Conservation (phyloP, 83 land plant genomes). For the Picea abies region DNA sequence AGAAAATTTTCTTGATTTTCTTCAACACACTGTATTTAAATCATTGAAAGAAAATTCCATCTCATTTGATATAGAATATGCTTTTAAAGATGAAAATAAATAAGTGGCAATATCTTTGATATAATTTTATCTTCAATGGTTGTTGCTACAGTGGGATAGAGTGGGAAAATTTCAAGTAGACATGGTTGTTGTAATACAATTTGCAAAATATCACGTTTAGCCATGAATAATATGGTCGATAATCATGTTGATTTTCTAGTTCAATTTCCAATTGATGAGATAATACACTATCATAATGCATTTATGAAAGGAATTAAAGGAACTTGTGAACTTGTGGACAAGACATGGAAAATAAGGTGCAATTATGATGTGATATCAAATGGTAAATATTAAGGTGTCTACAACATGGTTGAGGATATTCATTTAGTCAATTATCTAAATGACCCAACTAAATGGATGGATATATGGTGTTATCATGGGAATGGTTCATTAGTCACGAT, state of each 20-base stretch:
- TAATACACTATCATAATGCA: constrained; percentile 90
- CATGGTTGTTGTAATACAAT: constrained; percentile 21
- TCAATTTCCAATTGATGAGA: constrained; percentile 68
- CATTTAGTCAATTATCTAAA: too few relatives aligned
- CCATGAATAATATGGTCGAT: constrained; percentile 11
- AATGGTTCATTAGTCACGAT: too few relatives aligned
- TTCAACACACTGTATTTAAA: constrained; percentile 84
- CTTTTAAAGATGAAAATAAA: not conserved
- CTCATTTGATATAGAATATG: not conserved
- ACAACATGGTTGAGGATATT: too few relatives aligned
- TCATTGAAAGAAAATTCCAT: constrained; percentile 68
- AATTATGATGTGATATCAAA: too few relatives aligned
- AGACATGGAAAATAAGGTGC: constrained; percentile 42
- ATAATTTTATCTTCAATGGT: not conserved
- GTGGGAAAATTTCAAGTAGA: constrained; percentile 13
- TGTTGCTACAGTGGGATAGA: not conserved
- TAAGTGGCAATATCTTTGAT: not conserved
- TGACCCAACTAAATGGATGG: too few relatives aligned
- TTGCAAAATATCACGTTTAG: constrained; percentile 42
- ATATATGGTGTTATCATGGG: too few relatives aligned
- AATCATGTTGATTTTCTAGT: not conserved
- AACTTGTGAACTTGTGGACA: constrained; percentile 50
- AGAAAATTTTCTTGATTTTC: too few relatives aligned
- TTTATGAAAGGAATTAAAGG: constrained; percentile 70
- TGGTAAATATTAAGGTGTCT: too few relatives aligned